Conservation (phyloP, 2,329 filamentous ascomycete species). For the Knufia petricola region DNA sequence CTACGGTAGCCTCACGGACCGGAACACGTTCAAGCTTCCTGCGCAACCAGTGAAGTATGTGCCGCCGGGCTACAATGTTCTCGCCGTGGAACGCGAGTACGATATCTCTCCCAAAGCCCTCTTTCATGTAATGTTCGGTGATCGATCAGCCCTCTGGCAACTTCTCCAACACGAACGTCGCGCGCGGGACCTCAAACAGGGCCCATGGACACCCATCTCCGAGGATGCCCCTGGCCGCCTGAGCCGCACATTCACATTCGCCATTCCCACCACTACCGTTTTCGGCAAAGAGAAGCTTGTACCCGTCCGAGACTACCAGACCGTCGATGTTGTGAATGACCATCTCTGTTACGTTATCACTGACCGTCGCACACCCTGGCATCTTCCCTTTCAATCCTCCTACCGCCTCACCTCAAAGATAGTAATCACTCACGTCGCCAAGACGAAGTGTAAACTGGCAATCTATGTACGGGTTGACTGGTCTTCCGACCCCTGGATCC, state of each 20-base stretch:
- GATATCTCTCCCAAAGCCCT: conserved; percentile 87
- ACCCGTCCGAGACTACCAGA: conserved; percentile 70
- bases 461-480: conserved; percentile 84
- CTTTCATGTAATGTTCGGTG: conserved; percentile 93
- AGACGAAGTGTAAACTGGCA: conserved; percentile 83
- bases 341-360: conserved; percentile 62
- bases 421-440: conserved; percentile 85
- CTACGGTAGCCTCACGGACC: conserved; percentile 36
- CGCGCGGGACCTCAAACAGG: conserved; percentile 72
- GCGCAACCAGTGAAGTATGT: conserved; percentile 72
- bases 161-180: conserved; percentile 76
- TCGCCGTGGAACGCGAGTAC: conserved; percentile 71
- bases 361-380: conserved; percentile 61
- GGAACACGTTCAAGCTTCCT: conserved; percentile 70
- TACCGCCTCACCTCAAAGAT: conserved; percentile 83
- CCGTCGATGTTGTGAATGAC: conserved; percentile 72
- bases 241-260: conserved; percentile 71
- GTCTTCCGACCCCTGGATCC: conserved; percentile 52
- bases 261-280: conserved; percentile 57
- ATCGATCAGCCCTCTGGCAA: conserved; percentile 90
- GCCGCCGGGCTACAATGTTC: conserved; percentile 67
- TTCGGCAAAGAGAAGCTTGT: conserved; percentile 50
- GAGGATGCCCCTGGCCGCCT: conserved; percentile 54
- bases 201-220: conserved; percentile 62
- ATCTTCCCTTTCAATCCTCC: conserved; percentile 67